These are phyloP conservation scores for Auriscalpium vulgare DNA, from an alignment of 768 basidiomycete species.

Conservation along the genomic window DNA sequence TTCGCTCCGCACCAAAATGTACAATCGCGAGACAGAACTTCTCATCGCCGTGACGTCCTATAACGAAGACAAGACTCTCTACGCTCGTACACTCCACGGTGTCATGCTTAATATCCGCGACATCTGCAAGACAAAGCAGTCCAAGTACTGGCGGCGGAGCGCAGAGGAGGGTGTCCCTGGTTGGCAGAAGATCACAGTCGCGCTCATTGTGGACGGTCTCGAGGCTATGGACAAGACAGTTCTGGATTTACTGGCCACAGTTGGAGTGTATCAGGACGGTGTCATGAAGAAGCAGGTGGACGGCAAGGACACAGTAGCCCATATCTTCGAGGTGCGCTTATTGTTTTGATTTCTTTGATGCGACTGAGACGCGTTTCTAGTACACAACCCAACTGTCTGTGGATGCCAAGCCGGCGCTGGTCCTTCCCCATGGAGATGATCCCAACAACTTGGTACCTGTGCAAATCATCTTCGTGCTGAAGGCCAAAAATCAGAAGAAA, in stretches of 20 bases:
- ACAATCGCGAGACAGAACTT: constrained; percentile 85
- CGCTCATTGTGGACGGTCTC: constrained; percentile 87
- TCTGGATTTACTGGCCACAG: constrained; percentile 78
- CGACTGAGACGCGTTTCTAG: constrained; percentile 30
- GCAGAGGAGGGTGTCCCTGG: constrained; percentile 79
- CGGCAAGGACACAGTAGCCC: constrained; percentile 82
- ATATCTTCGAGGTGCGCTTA: constrained; percentile 79
- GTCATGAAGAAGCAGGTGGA: constrained; percentile 92
- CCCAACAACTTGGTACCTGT: constrained; percentile 91
- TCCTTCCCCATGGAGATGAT: constrained; percentile 84
- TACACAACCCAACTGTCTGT: constrained; percentile 96
- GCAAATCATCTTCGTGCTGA: constrained; percentile 84
- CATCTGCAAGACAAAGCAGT: constrained; percentile 93
- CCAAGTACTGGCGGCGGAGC: constrained; percentile 80
- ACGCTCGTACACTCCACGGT: constrained; percentile 86
- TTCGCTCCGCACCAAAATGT: constrained; percentile 76
- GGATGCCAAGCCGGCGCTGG: constrained; percentile 82
- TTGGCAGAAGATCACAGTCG: constrained; percentile 90
- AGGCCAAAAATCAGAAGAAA: constrained; percentile 94
- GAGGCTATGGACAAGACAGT: constrained; percentile 95
- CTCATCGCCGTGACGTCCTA: constrained; percentile 93
- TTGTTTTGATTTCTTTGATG: constrained; percentile 1
- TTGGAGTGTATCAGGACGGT: constrained; percentile 92
- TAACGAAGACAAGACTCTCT: constrained; percentile 90
- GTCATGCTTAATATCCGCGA: constrained; percentile 98